Evolutionary conservation across 2,329 filamentous ascomycete genomes (phyloP).

Genomic region (Colletotrichum caudatum): DNA sequence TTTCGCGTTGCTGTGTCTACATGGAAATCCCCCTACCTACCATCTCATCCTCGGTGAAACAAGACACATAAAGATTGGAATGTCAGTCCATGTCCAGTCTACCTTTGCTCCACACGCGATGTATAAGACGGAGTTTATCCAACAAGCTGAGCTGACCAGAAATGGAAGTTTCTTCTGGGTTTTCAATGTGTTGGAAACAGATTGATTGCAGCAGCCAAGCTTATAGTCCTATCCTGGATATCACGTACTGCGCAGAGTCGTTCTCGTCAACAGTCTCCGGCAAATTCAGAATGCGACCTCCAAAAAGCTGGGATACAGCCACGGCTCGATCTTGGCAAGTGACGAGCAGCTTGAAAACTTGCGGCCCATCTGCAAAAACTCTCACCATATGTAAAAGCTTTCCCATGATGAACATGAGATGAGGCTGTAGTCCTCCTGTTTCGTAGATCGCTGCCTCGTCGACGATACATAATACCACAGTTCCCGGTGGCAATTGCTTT

Average conservation of each 20-base stretch:
- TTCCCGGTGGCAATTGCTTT: slow-evolving; percentile 7
- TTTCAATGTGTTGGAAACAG: fast-evolving
- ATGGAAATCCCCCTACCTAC: background rate
- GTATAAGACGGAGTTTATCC: background rate
- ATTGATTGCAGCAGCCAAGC: background rate
- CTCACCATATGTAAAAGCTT: background rate
- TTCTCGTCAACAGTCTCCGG: background rate
- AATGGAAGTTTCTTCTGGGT: too few relatives aligned
- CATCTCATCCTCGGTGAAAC: background rate
- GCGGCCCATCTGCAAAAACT: background rate
- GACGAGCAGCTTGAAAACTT: slow-evolving; percentile 5
- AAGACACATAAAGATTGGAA: background rate
- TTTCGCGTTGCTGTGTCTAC: too few relatives aligned
- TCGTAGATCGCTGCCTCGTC: slow-evolving; percentile 10
- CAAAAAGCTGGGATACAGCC: background rate
- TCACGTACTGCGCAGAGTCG: slow-evolving; percentile 1
- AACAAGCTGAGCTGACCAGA: background rate
- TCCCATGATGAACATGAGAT: background rate
- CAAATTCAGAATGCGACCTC: background rate
- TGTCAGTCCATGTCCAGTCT: fast-evolving
- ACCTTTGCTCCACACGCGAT: background rate
- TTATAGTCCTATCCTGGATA: background rate
- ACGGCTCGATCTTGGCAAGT: background rate
- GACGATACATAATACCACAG: slow-evolving; percentile 4
- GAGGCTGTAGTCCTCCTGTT: background rate